Conservation (phyloP, 1,139 yeast species). For the Yamadazyma aaseri region DNA sequence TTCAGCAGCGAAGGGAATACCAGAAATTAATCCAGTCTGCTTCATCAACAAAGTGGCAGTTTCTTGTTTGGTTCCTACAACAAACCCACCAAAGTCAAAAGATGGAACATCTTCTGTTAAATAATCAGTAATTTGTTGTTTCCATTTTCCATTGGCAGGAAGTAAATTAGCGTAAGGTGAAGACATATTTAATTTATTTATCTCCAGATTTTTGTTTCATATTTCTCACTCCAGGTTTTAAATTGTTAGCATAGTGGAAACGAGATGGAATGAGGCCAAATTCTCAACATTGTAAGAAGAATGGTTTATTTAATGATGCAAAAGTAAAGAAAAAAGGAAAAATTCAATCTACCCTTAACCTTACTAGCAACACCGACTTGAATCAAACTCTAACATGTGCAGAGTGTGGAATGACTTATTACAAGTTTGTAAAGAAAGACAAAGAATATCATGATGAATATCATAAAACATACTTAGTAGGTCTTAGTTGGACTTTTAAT, state of each 20-base stretch:
- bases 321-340: constrained; percentile 2
- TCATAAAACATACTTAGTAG: constrained; percentile 47
- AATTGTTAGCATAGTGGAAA: too few relatives aligned
- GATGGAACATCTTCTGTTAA: constrained; percentile 88
- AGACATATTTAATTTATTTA: constrained; percentile 4
- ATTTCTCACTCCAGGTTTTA: neutral
- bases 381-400: constrained; percentile 37
- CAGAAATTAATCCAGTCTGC: constrained; percentile 77
- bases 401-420: constrained; percentile 62
- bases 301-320: too few relatives aligned
- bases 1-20: constrained; percentile 87
- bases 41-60: constrained; percentile 81
- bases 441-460: constrained; percentile 45
- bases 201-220: constrained; percentile 1
- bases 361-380: constrained; percentile 6
- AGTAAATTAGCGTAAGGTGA: constrained; percentile 51
- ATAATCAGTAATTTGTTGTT: constrained; percentile 70
- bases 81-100: constrained; percentile 91
- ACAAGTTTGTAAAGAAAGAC: constrained; percentile 45
- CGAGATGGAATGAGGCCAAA: too few relatives aligned
- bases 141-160: constrained; percentile 80
- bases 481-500: constrained; percentile 41
- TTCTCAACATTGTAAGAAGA: too few relatives aligned
- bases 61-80: constrained; percentile 76
- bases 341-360: constrained; percentile 6